Base-by-base conservation (phyloP, 257 asterid genomes). In the Lavandula angustifolia region DNA sequence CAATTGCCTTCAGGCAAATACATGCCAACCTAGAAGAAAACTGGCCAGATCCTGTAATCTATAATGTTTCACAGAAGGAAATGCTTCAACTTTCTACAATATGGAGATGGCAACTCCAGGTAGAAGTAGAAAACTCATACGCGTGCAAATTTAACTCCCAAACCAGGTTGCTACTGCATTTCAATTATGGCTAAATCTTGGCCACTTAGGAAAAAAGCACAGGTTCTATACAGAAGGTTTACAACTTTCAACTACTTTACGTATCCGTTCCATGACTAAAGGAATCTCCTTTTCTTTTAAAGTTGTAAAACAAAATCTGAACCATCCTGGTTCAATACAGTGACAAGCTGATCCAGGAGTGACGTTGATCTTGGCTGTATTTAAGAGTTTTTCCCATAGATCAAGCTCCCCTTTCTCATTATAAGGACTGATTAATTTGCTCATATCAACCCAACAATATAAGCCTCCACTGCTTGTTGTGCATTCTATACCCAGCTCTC, bases 291-390 rank as follows among this genome's bases (percentile, higher is more conserved):
- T 78, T 67, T 69, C 80, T 34, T 60, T 72, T 69, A 94, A 49
- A 7, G 92, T 83, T 2, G 97, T 75, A 68, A 90, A 94, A 81
- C 97, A 94, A 67, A 85, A 72, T 66, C 99, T 78, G 71, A 94
- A 94, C 99, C 99, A 94, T 78, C 95, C 99, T 64, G 97, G 92
- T 73, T 94, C 99, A 35, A 90, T 86, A 72, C 97, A 94, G 58
- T 94, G 99, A 72, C 99, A 94, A 53, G 99, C 90, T 0, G 96
- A 87, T 32, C 97, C 99, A 58, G 99, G 96, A 50, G 94, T 85
- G 7, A 78, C 94, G 52, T 85, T 90, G 49, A 87, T 76, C 81
- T 90, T 94, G 46, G 92, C 96, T 49, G 56, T 54, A 74, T 64
- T 80, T 59, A 87, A 74, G 42, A 94, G 84, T 82, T 84, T 94